Evolutionary conservation across 106 monocot genomes (phyloP).

Genomic region (Dendrobium nobile): DNA sequence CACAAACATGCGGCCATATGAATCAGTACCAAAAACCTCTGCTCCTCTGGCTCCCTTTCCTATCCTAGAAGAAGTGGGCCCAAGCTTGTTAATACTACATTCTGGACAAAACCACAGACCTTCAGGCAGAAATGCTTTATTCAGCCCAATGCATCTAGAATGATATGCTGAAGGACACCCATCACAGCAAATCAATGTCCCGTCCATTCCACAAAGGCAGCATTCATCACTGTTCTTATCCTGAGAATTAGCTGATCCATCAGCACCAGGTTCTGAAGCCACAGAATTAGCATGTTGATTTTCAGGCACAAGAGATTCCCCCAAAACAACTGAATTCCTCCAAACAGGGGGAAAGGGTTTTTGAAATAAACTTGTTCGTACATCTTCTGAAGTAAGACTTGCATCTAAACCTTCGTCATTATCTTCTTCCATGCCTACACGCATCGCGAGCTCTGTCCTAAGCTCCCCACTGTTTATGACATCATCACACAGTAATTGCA

Average conservation of each 20-base stretch:
- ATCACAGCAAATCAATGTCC: conserved; percentile 83
- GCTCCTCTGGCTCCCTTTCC: conserved; percentile 65
- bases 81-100: conserved; percentile 45
- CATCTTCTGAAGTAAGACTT: conserved; percentile 14
- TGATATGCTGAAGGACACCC: conserved; percentile 92
- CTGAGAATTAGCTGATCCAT: conserved; percentile 11
- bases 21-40: conserved; percentile 63
- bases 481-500: conserved; percentile 79
- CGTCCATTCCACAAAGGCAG: conserved; percentile 89
- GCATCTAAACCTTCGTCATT: conserved; percentile 21
- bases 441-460: conserved; percentile 46
- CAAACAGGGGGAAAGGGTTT: conserved; percentile 30
- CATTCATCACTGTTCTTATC: conserved; percentile 91
- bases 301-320: conserved; percentile 17
- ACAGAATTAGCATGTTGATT: neutral
- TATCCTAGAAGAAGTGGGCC: conserved; percentile 33
- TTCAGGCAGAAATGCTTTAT: conserved; percentile 63
- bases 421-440: conserved; percentile 45
- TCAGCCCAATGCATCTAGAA: conserved; percentile 84
- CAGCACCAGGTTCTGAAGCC: conserved; percentile 1
- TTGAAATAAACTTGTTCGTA: conserved; percentile 21
- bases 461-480: conserved; percentile 46
- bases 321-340: conserved; percentile 17
- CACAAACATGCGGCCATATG: conserved; percentile 53
- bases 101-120: conserved; percentile 87